Percentiles rank a stretch among this genome's conserved stretches.
phyloP scores from a whole-genome alignment of 1,284 basidiomycete genomes.

The Apiotrichum siamense region DNA sequence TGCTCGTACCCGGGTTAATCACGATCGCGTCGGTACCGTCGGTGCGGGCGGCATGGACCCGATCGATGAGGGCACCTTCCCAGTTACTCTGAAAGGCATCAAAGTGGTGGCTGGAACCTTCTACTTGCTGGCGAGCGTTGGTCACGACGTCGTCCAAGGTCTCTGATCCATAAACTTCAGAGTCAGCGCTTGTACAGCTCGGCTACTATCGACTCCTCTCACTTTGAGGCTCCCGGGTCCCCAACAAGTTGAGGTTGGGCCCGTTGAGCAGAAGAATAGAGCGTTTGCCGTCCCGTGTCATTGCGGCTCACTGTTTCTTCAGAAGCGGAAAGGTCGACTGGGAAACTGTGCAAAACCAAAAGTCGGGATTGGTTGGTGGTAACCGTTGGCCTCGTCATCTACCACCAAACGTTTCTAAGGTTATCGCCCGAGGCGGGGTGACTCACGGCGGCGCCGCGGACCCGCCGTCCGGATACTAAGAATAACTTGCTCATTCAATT shows the following conservation, averaged over 20 bases:
- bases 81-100: slow-evolving; percentile 41
- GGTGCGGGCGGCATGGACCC: slow-evolving; percentile 34
- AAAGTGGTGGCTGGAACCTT: slow-evolving; percentile 13
- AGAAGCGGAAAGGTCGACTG: neutral
- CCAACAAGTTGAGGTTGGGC: slow-evolving; percentile 45
- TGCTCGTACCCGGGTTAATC: slow-evolving; percentile 35
- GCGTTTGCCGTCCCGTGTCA: slow-evolving; percentile 4
- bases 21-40: slow-evolving; percentile 35
- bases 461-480: neutral
- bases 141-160: slow-evolving; percentile 35
- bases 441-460: neutral
- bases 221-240: slow-evolving; percentile 42
- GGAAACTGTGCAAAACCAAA: neutral
- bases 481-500: neutral
- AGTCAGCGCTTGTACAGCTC: neutral
- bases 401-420: neutral
- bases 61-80: slow-evolving; percentile 42
- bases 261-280: slow-evolving; percentile 34
- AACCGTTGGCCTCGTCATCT: no score
- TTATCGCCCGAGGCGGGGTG: no score
- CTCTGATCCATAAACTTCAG: slow-evolving; percentile 34
- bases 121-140: slow-evolving; percentile 12
- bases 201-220: no score
- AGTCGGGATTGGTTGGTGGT: no score
- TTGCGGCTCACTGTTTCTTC: neutral